phyloP scores from a whole-genome alignment of 306 rosid genomes.

The Vigna mungo region DNA sequence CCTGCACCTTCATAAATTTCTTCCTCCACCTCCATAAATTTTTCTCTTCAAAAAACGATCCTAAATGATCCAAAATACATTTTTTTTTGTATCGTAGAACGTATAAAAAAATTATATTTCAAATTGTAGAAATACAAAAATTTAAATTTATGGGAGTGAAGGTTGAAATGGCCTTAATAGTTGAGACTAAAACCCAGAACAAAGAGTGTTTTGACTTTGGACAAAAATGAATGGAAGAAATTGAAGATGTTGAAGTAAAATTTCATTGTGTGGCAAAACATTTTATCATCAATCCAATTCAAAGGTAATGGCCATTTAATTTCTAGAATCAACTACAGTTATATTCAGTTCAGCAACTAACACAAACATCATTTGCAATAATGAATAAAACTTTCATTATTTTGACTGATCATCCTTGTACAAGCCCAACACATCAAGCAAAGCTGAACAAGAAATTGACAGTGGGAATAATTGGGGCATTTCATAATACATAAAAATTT shows the following conservation, averaged over 20 bases:
- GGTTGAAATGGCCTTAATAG: too few relatives aligned
- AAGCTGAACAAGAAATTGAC: conserved; percentile 4
- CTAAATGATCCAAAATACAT: too few relatives aligned
- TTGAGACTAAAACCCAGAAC: too few relatives aligned
- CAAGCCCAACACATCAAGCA: conserved; percentile 21
- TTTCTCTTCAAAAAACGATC: too few relatives aligned
- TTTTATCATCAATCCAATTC: neutral
- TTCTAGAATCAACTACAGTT: neutral
- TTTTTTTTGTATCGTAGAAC: too few relatives aligned
- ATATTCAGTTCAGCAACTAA: too few relatives aligned
- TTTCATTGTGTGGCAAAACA: neutral
- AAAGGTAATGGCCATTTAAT: neutral
- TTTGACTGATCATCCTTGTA: conserved; percentile 27
- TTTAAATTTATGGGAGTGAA: too few relatives aligned
- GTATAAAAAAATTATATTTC: too few relatives aligned
- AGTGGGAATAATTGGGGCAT: conserved; percentile 2
- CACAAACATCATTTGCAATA: neutral
- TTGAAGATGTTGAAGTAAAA: neutral
- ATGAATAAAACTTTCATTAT: neutral
- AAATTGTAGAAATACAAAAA: too few relatives aligned
- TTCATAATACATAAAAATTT: conserved; percentile 18
- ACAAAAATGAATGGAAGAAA: neutral
- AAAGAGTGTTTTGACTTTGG: too few relatives aligned
- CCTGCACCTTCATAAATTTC: too few relatives aligned
- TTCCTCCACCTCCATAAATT: too few relatives aligned